Conservation (phyloP, 2,329 filamentous ascomycete genomes). For the Exophiala lecanii-corni region DNA sequence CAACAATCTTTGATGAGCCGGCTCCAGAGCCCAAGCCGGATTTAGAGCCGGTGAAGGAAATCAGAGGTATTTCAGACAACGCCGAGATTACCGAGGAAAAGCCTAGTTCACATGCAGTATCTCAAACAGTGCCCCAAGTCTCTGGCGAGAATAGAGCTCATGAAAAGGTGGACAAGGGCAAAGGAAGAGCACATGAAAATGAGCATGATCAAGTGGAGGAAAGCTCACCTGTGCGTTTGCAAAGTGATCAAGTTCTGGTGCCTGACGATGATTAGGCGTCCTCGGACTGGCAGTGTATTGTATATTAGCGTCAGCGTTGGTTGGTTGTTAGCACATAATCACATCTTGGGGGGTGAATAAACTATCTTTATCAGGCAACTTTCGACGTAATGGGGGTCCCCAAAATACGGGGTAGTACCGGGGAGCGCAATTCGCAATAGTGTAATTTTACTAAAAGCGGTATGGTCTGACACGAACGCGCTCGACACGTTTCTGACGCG, state of each 20-base stretch:
- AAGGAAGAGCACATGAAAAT: conserved; percentile 14
- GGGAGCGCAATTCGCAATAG: too few species aligned
- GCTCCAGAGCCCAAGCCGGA: conserved; percentile 14
- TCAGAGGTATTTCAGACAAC: conserved; percentile 60
- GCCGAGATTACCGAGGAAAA: conserved; percentile 36
- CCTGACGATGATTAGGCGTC: conserved; percentile 15
- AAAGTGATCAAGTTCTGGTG: conserved; percentile 17
- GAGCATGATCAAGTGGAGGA: conserved; percentile 21
- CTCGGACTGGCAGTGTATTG: conserved; percentile 15
- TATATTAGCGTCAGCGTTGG: conserved; percentile 22
- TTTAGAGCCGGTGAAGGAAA: conserved; percentile 31
- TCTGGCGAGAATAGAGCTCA: conserved; percentile 9
- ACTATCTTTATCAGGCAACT: too few species aligned
- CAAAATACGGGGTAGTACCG: too few species aligned
- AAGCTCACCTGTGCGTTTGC: conserved; percentile 11
- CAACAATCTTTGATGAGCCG: conserved; percentile 19
- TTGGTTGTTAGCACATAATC: conserved; percentile 5
- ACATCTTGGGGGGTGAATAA: too few species aligned
- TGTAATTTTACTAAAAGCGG: too few species aligned
- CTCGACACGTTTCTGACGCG: too few species aligned
- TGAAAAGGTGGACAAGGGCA: conserved; percentile 17
- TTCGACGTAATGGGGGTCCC: too few species aligned
- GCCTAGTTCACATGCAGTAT: conserved; percentile 3
- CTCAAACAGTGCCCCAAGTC: not conserved
- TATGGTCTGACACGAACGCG: too few species aligned